These are phyloP conservation scores for Misopates orontium DNA, from an alignment of 257 asterid genomes.

Conservation along the genomic window DNA sequence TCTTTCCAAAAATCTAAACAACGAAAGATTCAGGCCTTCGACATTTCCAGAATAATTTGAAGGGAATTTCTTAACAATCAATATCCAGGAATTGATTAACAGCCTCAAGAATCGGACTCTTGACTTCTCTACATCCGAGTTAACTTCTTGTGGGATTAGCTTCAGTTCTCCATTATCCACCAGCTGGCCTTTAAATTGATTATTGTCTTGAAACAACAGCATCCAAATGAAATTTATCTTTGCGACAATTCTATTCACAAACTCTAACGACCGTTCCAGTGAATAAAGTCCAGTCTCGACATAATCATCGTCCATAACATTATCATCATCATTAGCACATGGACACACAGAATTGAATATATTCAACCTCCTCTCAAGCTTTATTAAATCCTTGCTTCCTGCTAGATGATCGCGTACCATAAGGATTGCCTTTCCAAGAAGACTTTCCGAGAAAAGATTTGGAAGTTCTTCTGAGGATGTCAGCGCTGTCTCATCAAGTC, in stretches of 20 bases:
- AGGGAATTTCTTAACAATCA: slow-evolving; percentile 52
- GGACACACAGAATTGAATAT: slow-evolving; percentile 68
- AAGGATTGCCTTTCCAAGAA: slow-evolving; percentile 64
- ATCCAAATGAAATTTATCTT: slow-evolving; percentile 63
- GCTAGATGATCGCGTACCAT: slow-evolving; percentile 46
- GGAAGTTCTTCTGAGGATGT: slow-evolving; percentile 47
- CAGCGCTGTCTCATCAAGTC: slow-evolving; percentile 41
- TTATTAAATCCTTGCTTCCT: slow-evolving; percentile 40
- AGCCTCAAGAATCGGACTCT: slow-evolving; percentile 52
- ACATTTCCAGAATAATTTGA: slow-evolving; percentile 32
- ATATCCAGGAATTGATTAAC: slow-evolving; percentile 70
- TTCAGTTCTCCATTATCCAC: slow-evolving; percentile 35
- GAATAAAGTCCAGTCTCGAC: slow-evolving; percentile 48
- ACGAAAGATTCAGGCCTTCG: slow-evolving; percentile 38
- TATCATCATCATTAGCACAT: slow-evolving; percentile 38
- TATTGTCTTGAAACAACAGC: slow-evolving; percentile 47
- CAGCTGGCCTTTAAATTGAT: slow-evolving; percentile 31
- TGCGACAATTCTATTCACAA: slow-evolving; percentile 66
- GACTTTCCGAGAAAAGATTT: slow-evolving; percentile 55
- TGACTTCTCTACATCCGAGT: slow-evolving; percentile 41
- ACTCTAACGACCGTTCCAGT: slow-evolving; percentile 50
- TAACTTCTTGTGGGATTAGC: slow-evolving; percentile 34
- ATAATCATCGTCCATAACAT: slow-evolving; percentile 45
- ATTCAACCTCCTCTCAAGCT: slow-evolving; percentile 44
- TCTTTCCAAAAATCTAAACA: slow-evolving; percentile 66